Evolutionary conservation across 768 basidiomycete genomes (phyloP).

Genomic region (Suillus ampliporus): DNA sequence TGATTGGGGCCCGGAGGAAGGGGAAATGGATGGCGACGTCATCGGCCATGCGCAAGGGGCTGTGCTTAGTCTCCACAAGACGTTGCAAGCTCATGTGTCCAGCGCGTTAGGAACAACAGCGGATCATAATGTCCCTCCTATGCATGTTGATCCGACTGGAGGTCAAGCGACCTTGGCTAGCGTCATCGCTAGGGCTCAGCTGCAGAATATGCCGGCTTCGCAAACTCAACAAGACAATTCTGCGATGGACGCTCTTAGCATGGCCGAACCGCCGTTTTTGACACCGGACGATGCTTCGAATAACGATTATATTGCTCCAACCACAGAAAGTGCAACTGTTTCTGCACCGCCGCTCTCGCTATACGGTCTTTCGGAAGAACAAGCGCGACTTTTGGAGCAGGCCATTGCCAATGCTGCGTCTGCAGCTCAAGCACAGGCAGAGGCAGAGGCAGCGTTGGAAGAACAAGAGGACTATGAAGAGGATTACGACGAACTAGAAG

Average conservation of each 20-base stretch:
- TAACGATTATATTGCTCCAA: conserved; percentile 15
- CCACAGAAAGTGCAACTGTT: conserved; percentile 13
- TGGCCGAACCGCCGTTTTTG: conserved; percentile 20
- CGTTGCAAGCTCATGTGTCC: conserved; percentile 63
- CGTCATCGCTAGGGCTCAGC: conserved; percentile 73
- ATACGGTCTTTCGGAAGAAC: conserved; percentile 77
- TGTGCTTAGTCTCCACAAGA: conserved; percentile 58
- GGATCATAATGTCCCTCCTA: conserved; percentile 36
- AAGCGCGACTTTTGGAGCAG: conserved; percentile 68
- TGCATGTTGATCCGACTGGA: conserved; percentile 49
- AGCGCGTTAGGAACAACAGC: conserved; percentile 50
- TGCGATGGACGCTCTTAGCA: conserved; percentile 6
- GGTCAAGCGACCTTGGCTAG: conserved; percentile 75
- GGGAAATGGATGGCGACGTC: conserved; percentile 57
- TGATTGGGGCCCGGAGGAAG: conserved; percentile 56
- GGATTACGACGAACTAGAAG: conserved; percentile 51
- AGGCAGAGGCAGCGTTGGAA: conserved; percentile 77
- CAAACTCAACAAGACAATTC: conserved; percentile 18
- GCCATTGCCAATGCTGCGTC: conserved; percentile 78
- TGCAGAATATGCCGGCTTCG: conserved; percentile 45
- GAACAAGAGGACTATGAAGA: conserved; percentile 63
- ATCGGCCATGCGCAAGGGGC: conserved; percentile 56
- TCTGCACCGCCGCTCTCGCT: conserved; percentile 56
- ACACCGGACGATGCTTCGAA: conserved; percentile 12
- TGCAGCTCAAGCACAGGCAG: conserved; percentile 78